Conservation (phyloP, 2,329 filamentous ascomycete genomes). For the Coniochaeta sp. region DNA sequence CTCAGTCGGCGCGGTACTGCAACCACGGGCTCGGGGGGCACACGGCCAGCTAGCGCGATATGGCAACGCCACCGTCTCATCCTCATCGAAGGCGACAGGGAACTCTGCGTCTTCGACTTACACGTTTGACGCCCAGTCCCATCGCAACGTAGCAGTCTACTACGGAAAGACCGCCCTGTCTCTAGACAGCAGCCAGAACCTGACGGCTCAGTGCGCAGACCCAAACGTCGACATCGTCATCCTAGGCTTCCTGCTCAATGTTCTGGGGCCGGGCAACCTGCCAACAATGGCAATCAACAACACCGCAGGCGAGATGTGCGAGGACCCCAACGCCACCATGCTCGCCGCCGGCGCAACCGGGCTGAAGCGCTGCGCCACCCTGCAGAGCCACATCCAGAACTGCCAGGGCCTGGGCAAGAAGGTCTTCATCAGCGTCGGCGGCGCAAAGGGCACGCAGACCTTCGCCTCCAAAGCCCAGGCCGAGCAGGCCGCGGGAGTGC, state of each 20-base stretch:
- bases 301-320: not conserved
- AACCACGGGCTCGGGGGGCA: not conserved
- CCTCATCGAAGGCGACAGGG: not conserved
- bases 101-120: not conserved
- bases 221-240: constrained; percentile 10
- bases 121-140: not conserved
- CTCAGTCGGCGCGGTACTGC: not conserved
- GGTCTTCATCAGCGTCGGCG: constrained; percentile 33
- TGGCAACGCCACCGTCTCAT: not conserved
- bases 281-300: not conserved
- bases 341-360: not conserved
- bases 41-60: not conserved
- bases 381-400: constrained; percentile 30
- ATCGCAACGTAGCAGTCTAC: constrained; percentile 9
- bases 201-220: constrained; percentile 8
- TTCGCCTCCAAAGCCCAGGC: constrained; percentile 7
- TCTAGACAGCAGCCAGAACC: not conserved
- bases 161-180: constrained; percentile 6
- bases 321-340: not conserved
- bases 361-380: constrained; percentile 20
- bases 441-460: constrained; percentile 9
- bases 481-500: constrained; percentile 4
- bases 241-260: constrained; percentile 5
- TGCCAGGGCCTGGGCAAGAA: constrained; percentile 34
- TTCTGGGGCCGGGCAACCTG: not conserved